Base-by-base conservation (phyloP, 257 asterid species). In the Parsonsia alboflavescens region DNA sequence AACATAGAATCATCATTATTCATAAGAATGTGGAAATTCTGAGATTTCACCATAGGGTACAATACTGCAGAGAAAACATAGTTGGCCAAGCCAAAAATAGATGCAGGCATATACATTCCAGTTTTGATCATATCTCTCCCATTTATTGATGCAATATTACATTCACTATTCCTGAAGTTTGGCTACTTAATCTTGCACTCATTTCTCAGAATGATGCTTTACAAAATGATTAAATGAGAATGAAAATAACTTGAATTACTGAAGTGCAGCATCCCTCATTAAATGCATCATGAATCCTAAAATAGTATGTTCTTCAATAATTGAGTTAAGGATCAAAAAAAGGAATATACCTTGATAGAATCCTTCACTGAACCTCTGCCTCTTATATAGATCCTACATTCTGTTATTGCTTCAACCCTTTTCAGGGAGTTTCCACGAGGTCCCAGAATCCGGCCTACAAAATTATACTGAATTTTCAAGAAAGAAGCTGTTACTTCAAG, bases 311-410 rank as follows among this genome's bases (percentile, higher is more conserved):
- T 8, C 19, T 58, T n/a, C 24, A 28, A 73, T 28, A 66, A 52
- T 22, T 6, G 16, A 72, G 67, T 68, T 7, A 2, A 67, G 68
- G 39, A 45, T 58, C 54, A 53, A 61, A 69, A 22, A 17, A 42
- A 73, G 15, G 66, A 78, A 64, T 52, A 63, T 81, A 90, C 96
- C 96, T 87, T 85, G 74, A 85, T 64, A 57, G 93, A 15, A 81
- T 91, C 97, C 87, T 91, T 91, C 71, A 91, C 93, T 10, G 97
- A 91, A 73, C 97, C 97, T 54, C 76, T 87, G 64, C 97, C 95
- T 76, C 97, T 81, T 33, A 91, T 91, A 81, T 80, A 91, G 65
- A 91, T 85, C 73, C 95, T 86, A 83, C 97, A 91, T 67, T 89
- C 90, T n/a, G 97, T 91, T 83, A 85, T 56, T 63, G 91, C 90